These are phyloP conservation scores for Annona cherimola DNA, from an alignment of 164 flowering plant genomes.

Conservation along the genomic window DNA sequence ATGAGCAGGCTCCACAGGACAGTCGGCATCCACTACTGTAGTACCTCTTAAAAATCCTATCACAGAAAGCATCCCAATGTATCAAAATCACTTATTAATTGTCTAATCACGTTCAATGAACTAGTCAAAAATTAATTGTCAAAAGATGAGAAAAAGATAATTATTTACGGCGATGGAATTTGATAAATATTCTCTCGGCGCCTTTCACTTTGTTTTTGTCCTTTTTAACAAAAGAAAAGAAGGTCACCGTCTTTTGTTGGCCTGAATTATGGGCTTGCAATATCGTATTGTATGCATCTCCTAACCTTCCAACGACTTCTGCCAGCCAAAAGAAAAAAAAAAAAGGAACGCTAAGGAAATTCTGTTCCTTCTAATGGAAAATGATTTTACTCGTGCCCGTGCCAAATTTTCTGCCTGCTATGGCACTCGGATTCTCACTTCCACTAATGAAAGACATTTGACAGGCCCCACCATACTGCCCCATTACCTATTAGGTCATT, in stretches of 20 bases:
- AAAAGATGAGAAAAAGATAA: neutral
- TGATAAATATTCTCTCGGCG: neutral
- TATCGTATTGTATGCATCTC: neutral
- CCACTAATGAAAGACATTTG: neutral
- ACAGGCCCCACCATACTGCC: neutral
- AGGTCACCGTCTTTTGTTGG: neutral
- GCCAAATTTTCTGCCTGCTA: neutral
- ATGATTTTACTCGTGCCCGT: neutral
- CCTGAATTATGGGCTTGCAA: constrained; percentile 5
- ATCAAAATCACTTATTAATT: neutral
- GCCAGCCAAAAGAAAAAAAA: neutral
- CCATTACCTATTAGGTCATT: neutral
- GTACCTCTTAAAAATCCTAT: neutral
- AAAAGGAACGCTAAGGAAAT: neutral
- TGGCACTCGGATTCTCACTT: neutral
- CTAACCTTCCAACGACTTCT: neutral
- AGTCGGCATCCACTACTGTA: neutral
- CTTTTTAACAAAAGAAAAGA: neutral
- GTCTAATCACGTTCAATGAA: neutral
- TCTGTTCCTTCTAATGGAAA: neutral
- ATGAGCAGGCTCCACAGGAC: too few relatives aligned
- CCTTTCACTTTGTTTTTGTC: neutral
- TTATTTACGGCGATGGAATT: neutral
- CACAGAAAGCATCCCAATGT: neutral
- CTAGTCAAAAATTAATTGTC: neutral